Evolutionary conservation across 75 land plant species (phyloP), one percentile per base, ranked within the genome.

Genomic region (Selaginella tamariscina): DNA sequence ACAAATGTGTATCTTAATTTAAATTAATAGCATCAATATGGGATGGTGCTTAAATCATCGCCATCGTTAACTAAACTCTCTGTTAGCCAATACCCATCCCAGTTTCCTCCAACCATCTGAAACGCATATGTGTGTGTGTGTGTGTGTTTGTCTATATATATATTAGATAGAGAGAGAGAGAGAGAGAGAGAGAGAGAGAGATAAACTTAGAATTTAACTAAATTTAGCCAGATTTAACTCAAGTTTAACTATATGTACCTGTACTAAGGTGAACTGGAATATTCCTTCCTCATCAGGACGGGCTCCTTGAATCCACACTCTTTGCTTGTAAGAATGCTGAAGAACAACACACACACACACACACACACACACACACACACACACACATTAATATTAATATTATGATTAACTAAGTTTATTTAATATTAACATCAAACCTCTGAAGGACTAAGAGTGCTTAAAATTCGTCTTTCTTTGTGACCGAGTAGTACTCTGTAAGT

Each of bases 1-100:
- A n/a, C n/a, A n/a, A n/a, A n/a, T n/a, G n/a, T n/a, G n/a, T n/a
- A n/a, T n/a, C n/a, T n/a, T n/a, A n/a, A n/a, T n/a, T n/a, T n/a
- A n/a, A n/a, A n/a, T n/a, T n/a, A n/a, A n/a, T n/a, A n/a, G n/a
- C n/a, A n/a, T 39, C 49, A 39, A 15, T 39, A 39, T 39, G 49
- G 49, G 15, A 39, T 39, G 15, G 49, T 39, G 15, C 49, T 65
- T 72, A 90, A 73, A 5, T 82, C 87, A 76, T 85, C 79, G 22
- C 88, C 94, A 65, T 93, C 98, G 54, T 86, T 82, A 31, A 80
- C 88, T n/a, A 93, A 60, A 70, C 91, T 86, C 67, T 89, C 96
- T 27, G 98, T 89, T 32, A 93, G 72, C 98, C 98, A 93, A 60
- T 89, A 93, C 9, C 98, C 98, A 76, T 93, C 98, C 96, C 95